Conservation (phyloP, 805 yeast species). For the Hanseniaspora valbyensis region DNA sequence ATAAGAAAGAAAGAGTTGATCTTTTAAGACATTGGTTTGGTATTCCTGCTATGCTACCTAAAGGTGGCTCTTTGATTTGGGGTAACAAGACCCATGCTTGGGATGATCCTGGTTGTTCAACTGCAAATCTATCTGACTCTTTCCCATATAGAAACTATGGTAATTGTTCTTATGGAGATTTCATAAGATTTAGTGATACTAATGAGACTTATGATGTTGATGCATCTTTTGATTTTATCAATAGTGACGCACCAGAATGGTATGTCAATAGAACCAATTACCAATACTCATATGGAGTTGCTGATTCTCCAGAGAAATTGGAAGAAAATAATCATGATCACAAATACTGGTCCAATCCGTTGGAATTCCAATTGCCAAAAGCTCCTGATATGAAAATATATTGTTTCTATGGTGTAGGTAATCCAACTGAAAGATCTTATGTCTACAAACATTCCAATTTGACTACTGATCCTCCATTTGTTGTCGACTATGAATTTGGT, state of each 20-base stretch:
- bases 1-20: conserved; percentile 77
- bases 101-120: conserved; percentile 32
- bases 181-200: conserved; percentile 50
- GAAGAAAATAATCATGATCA: conserved; percentile 55
- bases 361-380: conserved; percentile 81
- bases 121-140: conserved; percentile 11
- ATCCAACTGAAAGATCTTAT: conserved; percentile 90
- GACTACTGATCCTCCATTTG: conserved; percentile 47
- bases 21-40: conserved; percentile 88
- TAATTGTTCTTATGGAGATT: conserved; percentile 53
- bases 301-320: conserved; percentile 50
- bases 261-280: conserved; percentile 50
- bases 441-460: conserved; percentile 64
- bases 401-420: conserved; percentile 93
- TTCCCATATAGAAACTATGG: conserved; percentile 20
- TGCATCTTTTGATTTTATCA: conserved; percentile 55
- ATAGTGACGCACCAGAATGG: conserved; percentile 66
- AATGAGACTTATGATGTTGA: conserved; percentile 52
- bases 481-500: conserved; percentile 52
- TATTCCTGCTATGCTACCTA: conserved; percentile 88
- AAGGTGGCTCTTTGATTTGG: conserved; percentile 88
- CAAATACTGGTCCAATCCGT: conserved; percentile 85
- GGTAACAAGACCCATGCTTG: conserved; percentile 69
- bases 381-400: conserved; percentile 86
- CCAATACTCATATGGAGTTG: conserved; percentile 71